phyloP scores from a whole-genome alignment of 345 rosid species.

The Eucalyptus polyanthemos region DNA sequence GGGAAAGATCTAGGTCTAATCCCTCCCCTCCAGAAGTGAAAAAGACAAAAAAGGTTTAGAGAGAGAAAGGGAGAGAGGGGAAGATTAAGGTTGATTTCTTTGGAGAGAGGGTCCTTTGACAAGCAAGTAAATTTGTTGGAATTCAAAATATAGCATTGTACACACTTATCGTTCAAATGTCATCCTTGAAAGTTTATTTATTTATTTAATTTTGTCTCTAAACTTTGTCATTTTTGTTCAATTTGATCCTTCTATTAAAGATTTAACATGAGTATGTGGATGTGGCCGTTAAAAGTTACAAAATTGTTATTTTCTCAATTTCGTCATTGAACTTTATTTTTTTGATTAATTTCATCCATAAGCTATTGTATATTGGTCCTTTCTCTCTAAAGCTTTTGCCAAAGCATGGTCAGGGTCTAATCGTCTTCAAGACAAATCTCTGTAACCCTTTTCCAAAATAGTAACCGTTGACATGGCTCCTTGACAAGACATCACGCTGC shows the following conservation, averaged over 20 bases:
- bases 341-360: neutral
- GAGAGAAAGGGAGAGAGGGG: too few relatives aligned
- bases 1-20: too few relatives aligned
- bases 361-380: neutral
- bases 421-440: neutral
- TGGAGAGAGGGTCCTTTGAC: too few relatives aligned
- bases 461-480: neutral
- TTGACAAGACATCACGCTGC: neutral
- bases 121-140: neutral
- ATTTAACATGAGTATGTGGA: neutral
- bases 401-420: neutral
- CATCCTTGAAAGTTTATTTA: neutral
- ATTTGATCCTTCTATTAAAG: neutral
- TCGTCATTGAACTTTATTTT: neutral
- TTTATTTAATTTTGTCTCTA: neutral
- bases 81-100: too few relatives aligned
- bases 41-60: too few relatives aligned
- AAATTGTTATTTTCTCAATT: neutral
- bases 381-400: neutral
- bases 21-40: too few relatives aligned
- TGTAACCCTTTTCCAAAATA: neutral
- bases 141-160: neutral
- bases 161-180: neutral
- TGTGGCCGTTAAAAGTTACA: neutral
- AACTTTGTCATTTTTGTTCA: neutral